A percentile compares a stretch with the other conserved stretches of the same genome.
phyloP scores from a whole-genome alignment of 2,329 filamentous ascomycete species.

The Trichophyton equinum region DNA sequence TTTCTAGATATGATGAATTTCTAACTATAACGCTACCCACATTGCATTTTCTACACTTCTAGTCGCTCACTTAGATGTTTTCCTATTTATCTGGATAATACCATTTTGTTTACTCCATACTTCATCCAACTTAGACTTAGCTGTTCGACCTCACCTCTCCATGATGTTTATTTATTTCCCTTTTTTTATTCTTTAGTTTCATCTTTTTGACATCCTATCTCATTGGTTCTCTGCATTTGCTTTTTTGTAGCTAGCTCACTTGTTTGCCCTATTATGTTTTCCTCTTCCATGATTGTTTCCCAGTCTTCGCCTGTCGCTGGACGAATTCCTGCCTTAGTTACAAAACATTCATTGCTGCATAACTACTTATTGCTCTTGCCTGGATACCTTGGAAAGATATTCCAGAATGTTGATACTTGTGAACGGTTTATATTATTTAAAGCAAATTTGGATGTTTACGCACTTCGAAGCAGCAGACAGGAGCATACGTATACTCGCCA shows the following conservation, averaged over 20 bases:
- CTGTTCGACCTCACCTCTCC: background rate
- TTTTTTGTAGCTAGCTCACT: background rate
- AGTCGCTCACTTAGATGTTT: background rate
- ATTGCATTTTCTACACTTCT: background rate
- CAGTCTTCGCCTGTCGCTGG: background rate
- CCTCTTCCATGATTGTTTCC: background rate
- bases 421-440: background rate
- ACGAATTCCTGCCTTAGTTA: background rate
- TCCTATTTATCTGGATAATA: background rate
- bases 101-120: background rate
- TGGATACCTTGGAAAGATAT: no score
- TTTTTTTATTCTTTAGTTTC: background rate
- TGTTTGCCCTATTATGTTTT: background rate
- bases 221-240: background rate
- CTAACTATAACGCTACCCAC: slow-evolving; percentile 17
- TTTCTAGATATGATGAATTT: slow-evolving; percentile 42
- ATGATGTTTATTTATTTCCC: background rate
- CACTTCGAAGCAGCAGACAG: no score
- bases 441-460: background rate
- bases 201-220: background rate
- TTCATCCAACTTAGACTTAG: background rate
- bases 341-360: background rate
- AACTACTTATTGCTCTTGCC: background rate
- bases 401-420: no score
- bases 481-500: no score